phyloP scores from a whole-genome alignment of 2,329 filamentous ascomycete species.

The Arthrobotrys sphaeroides region DNA sequence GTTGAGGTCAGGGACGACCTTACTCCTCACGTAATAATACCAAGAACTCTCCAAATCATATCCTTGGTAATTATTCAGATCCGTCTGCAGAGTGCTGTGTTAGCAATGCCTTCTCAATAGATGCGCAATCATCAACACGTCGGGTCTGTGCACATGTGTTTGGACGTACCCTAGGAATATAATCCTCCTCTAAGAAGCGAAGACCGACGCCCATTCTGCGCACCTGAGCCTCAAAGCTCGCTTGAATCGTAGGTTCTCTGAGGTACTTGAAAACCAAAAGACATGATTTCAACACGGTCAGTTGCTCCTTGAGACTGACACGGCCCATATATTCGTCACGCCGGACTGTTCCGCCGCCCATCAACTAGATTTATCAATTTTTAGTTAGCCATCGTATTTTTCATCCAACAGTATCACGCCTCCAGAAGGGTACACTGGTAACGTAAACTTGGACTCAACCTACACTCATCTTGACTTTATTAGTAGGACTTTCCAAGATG shows the following conservation, averaged over 20 bases:
- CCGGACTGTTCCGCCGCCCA: conserved; percentile 16
- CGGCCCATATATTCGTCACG: neutral
- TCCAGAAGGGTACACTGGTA: neutral
- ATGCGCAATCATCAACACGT: neutral
- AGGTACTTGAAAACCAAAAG: conserved; percentile 41
- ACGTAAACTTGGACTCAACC: conserved; percentile 4
- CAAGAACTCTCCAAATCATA: conserved; percentile 15
- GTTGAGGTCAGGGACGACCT: conserved; percentile 11
- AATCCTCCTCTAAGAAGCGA: conserved; percentile 21
- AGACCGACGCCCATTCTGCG: conserved; percentile 34
- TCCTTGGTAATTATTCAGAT: conserved; percentile 11
- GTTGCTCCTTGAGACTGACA: neutral
- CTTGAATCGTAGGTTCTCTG: conserved; percentile 22
- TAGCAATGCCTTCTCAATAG: conserved; percentile 6
- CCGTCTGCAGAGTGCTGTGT: conserved; percentile 14
- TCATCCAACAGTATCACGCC: neutral
- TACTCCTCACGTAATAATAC: conserved; percentile 15
- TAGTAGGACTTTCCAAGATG: conserved; percentile 26
- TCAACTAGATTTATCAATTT: conserved; percentile 11
- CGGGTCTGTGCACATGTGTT: conserved; percentile 8
- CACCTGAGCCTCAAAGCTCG: conserved; percentile 36
- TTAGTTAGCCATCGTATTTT: neutral
- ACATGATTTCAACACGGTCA: conserved; percentile 23
- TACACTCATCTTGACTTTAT: conserved; percentile 30
- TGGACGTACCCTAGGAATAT: conserved; percentile 33